A percentile compares a stretch with the other conserved stretches of the same genome.
These are phyloP conservation scores for Trichoderma reesei DNA, from an alignment of 495 filamentous ascomycete genomes.

Conservation along the genomic window DNA sequence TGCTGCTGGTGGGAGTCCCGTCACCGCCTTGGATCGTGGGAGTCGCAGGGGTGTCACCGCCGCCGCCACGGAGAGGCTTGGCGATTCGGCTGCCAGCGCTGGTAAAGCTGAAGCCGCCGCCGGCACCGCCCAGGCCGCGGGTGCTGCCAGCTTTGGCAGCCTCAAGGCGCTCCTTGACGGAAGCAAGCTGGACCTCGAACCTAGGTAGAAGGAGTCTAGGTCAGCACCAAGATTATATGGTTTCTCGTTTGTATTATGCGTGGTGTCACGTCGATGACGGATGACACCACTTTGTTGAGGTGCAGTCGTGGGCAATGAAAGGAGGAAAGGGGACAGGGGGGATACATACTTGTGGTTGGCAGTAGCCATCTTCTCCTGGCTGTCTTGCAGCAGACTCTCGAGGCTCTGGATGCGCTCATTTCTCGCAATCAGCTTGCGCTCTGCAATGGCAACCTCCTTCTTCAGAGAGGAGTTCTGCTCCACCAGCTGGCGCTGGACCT, in stretches of 20 bases:
- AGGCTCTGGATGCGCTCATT: conserved; percentile 94
- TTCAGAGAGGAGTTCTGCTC: conserved; percentile 94
- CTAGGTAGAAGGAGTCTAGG: conserved; percentile 32
- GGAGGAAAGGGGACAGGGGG: conserved; percentile 10
- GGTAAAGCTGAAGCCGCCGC: conserved; percentile 64
- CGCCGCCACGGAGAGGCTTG: conserved; percentile 91
- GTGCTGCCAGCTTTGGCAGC: conserved; percentile 86
- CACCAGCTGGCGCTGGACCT: conserved; percentile 93
- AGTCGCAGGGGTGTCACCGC: conserved; percentile 39
- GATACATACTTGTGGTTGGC: conserved; percentile 82
- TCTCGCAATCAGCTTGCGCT: conserved; percentile 88
- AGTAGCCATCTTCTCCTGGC: conserved; percentile 91
- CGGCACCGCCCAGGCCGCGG: conserved; percentile 59
- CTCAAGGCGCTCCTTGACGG: conserved; percentile 95
- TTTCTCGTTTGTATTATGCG: conserved; percentile 9
- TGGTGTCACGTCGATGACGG: background rate
- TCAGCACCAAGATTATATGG: background rate
- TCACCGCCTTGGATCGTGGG: conserved; percentile 35
- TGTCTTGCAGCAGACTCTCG: conserved; percentile 86
- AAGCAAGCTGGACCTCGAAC: conserved; percentile 93
- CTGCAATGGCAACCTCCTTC: conserved; percentile 98
- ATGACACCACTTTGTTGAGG: no score
- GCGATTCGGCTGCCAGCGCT: conserved; percentile 75
- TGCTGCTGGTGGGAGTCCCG: conserved; percentile 28
- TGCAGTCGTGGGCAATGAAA: background rate